Conservation (phyloP, 345 rosid genomes). For the Murraya paniculata region DNA sequence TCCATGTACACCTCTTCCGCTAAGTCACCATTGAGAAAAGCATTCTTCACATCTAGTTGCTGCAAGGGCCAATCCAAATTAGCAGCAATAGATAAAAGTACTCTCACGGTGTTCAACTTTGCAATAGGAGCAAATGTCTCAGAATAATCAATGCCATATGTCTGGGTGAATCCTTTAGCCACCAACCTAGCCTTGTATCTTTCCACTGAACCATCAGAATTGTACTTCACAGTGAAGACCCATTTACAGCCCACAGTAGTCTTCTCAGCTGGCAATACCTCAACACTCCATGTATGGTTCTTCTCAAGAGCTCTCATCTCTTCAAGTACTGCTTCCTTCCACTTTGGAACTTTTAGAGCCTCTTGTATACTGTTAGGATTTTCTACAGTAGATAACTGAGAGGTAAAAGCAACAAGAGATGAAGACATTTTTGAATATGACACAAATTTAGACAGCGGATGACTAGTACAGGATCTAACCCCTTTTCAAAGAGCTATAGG, state of each 20-base stretch:
- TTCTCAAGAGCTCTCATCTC: background rate
- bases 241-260: no score
- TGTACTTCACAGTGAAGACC: no score
- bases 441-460: background rate
- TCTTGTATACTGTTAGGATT: background rate
- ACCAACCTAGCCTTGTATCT: no score
- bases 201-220: no score
- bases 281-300: no score
- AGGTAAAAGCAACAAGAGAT: background rate
- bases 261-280: no score
- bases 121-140: no score
- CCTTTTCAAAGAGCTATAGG: background rate
- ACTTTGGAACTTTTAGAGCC: background rate
- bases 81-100: background rate
- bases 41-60: background rate
- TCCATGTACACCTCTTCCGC: background rate
- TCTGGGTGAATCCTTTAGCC: no score
- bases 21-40: background rate
- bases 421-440: background rate
- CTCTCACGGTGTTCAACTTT: no score
- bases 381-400: background rate
- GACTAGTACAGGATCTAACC: background rate
- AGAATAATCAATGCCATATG: no score
- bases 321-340: background rate
- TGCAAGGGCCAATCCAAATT: background rate